Evolutionary conservation across 495 filamentous ascomycete genomes (phyloP), one percentile per base, ranked within the genome.

Genomic region (Penicillium lividum): DNA sequence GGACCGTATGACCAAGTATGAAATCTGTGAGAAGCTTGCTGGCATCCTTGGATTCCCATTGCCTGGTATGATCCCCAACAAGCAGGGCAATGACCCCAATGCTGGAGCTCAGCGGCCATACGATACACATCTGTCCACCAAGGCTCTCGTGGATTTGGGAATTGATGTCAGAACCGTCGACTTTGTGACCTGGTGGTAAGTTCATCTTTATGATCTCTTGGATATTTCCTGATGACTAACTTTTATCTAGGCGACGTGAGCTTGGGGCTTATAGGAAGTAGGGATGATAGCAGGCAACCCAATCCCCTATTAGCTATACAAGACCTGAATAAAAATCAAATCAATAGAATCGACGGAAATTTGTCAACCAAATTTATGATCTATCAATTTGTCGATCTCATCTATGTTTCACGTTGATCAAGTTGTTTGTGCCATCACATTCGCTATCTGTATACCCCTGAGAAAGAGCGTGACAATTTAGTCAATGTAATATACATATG

Each of bases 1-100:
- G 73, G 90, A 94, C 60, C 81, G 81, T 59, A 89, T 86, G 75
- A 97, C 93, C 46, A 97, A 97, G 77, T 97, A 93, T 68, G 86
- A 93, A 72, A 96, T 97, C 45, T 93, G 89, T 68, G 75, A 92
- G 75, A 75, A 84, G 18, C 83, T 97, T 65, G 89, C 84, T 15
- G 86, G 92, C 59, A 90, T 97, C 55, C 81, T 93, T 76, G 91
- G 90, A 1, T 69, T 95, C 51, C 78, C 89, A 7, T 73, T 92
- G n/a, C 80, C 83, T 36, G 81, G 84, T 28, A 87, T 97, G 72
- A 78, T 82, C 59, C 74, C 84, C 10, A 91, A 91, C 63, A 80
- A 87, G 54, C 80, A 92, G 65, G 88, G 86, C 5, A 89, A 91
- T 64, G 89, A 93, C 54, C 89, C 88, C 28, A 86, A 84, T 38